These are phyloP conservation scores for Termitomyces sp. DNA, from an alignment of 768 basidiomycete species.

Conservation along the genomic window DNA sequence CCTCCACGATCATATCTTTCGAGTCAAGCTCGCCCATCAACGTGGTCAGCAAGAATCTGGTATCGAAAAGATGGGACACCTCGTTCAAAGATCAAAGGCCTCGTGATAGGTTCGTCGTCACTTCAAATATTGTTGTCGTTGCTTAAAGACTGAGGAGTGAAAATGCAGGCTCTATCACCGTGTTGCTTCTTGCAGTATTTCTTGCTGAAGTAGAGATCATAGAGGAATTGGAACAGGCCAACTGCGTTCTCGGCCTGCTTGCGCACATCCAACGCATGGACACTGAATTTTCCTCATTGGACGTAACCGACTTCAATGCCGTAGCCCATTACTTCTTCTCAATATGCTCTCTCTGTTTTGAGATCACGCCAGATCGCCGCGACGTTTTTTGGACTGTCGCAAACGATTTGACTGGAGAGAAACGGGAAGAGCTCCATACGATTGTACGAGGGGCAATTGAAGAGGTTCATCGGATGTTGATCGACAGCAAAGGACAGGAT, in stretches of 20 bases:
- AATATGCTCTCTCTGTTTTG: not conserved
- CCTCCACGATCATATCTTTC: not conserved
- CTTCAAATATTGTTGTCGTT: not conserved
- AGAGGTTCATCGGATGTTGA: constrained; percentile 25
- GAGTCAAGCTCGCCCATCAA: constrained; percentile 17
- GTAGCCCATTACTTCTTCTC: constrained; percentile 22
- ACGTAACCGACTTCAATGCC: constrained; percentile 21
- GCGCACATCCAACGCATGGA: constrained; percentile 28
- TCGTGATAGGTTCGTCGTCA: constrained; percentile 22
- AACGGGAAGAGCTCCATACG: constrained; percentile 21
- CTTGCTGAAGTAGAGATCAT: not conserved
- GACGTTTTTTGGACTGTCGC: not conserved
- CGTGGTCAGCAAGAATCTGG: constrained; percentile 24
- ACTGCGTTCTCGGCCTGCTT: constrained; percentile 2
- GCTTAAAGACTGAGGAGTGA: not conserved
- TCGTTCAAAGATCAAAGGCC: constrained; percentile 29
- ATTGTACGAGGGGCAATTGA: constrained; percentile 23
- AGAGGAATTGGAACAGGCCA: not conserved
- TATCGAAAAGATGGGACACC: constrained; percentile 32
- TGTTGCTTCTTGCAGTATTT: not conserved
- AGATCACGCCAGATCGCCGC: constrained; percentile 11
- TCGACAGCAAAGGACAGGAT: constrained; percentile 15
- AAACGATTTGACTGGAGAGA: constrained; percentile 5
- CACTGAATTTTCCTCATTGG: constrained; percentile 19
- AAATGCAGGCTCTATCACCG: not conserved